Evolutionary conservation across 2,329 filamentous ascomycete species (phyloP).

Genomic region (Venturia asperata): DNA sequence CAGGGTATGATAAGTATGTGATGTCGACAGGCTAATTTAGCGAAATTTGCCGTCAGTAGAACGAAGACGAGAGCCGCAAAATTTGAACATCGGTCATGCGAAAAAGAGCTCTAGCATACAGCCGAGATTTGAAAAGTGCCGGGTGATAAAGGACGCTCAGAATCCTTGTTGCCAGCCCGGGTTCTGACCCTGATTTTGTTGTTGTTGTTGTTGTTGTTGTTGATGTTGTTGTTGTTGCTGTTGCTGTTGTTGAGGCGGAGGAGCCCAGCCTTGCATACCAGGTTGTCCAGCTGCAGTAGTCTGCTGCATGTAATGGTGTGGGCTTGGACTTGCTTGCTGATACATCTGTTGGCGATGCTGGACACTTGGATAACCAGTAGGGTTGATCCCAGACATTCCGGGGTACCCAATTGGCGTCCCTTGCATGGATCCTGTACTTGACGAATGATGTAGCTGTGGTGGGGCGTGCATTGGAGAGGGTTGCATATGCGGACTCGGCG

Average conservation of each 20-base stretch:
- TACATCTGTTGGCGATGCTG: constrained; percentile 40
- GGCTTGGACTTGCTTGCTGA: constrained; percentile 39
- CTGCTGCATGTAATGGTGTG: constrained; percentile 41
- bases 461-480: constrained; percentile 45
- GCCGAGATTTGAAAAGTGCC: neutral
- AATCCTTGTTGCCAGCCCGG: constrained; percentile 34
- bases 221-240: constrained; percentile 35
- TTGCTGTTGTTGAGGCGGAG: constrained; percentile 31
- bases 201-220: constrained; percentile 32
- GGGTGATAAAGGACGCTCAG: constrained; percentile 1
- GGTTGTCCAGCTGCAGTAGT: constrained; percentile 40
- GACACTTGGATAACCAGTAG: constrained; percentile 39
- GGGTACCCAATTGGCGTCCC: constrained; percentile 39
- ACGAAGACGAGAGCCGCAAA: neutral
- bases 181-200: constrained; percentile 37
- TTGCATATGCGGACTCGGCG: constrained; percentile 38
- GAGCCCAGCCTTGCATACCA: constrained; percentile 47
- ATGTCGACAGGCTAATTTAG: neutral
- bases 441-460: constrained; percentile 40
- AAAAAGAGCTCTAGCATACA: neutral
- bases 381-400: constrained; percentile 40
- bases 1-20: neutral
- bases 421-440: constrained; percentile 38
- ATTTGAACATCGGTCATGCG: neutral
- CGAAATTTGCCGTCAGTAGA: too few species aligned